Percentiles rank a stretch among this genome's conserved stretches.
phyloP scores from a whole-genome alignment of 1,284 basidiomycete genomes.

The Cutaneotrichosporon dermatis region DNA sequence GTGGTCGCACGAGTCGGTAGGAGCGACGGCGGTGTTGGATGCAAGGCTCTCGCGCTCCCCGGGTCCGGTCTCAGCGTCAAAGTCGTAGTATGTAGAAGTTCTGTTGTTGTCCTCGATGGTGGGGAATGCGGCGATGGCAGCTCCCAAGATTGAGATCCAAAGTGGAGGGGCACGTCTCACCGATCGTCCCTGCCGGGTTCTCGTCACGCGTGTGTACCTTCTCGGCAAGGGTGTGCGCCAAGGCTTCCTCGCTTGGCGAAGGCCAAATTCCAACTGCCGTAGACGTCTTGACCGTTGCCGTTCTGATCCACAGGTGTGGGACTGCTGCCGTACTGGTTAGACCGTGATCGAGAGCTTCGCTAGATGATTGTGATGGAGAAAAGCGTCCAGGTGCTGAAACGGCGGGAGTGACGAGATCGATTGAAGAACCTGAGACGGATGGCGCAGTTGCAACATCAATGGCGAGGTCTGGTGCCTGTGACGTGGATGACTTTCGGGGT shows the following conservation, averaged over 20 bases:
- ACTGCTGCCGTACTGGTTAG: too few relatives aligned
- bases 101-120: conserved; percentile 15
- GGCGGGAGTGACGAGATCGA: conserved; percentile 5
- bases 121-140: conserved; percentile 32
- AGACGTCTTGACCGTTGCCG: not conserved
- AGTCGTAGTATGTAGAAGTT: not conserved
- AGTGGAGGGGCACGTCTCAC: conserved; percentile 1
- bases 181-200: not conserved
- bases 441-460: not conserved
- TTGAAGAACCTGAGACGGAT: conserved; percentile 7
- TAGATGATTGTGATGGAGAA: not conserved
- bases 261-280: not conserved
- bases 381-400: not conserved
- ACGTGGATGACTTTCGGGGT: not conserved
- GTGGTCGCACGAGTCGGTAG: conserved; percentile 7
- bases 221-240: not conserved
- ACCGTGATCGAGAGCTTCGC: conserved; percentile 28
- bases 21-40: conserved; percentile 3
- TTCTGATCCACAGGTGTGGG: too few relatives aligned
- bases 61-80: not conserved
- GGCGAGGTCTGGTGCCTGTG: conserved; percentile 1
- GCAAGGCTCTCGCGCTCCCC: conserved; percentile 7
- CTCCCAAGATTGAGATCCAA: conserved; percentile 27
- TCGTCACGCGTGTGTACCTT: not conserved
- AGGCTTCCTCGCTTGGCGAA: not conserved